Conservation (phyloP, 2,329 filamentous ascomycete genomes). For the Aspergillus flavus region DNA sequence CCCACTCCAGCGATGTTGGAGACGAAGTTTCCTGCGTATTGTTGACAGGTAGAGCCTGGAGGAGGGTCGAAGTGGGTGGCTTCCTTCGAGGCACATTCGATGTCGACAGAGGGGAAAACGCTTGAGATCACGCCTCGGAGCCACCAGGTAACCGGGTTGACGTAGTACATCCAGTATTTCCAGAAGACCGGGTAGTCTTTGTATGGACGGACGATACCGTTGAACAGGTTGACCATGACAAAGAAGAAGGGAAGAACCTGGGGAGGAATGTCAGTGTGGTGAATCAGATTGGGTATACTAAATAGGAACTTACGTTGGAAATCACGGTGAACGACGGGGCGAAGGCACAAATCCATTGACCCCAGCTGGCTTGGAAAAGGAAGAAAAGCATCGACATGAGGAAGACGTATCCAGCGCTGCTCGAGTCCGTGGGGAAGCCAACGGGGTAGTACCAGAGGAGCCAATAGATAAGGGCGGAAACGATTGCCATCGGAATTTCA, state of each 20-base stretch:
- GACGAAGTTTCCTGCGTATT: constrained; percentile 66
- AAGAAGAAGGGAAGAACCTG: constrained; percentile 76
- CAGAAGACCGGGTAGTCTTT: constrained; percentile 67
- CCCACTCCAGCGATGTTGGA: constrained; percentile 52
- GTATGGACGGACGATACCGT: constrained; percentile 75
- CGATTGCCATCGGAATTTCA: constrained; percentile 71
- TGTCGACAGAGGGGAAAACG: constrained; percentile 56
- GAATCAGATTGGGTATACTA: background rate
- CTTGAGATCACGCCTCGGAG: constrained; percentile 70
- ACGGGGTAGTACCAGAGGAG: constrained; percentile 76
- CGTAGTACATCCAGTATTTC: constrained; percentile 70
- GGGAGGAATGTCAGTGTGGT: background rate
- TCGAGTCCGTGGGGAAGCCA: constrained; percentile 67
- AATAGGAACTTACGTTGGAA: constrained; percentile 54
- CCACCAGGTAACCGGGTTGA: constrained; percentile 72
- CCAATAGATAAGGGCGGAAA: constrained; percentile 69
- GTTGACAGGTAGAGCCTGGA: constrained; percentile 62
- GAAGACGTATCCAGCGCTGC: constrained; percentile 73
- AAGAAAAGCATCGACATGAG: constrained; percentile 78
- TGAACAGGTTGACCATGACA: constrained; percentile 75
- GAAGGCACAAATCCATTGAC: constrained; percentile 83
- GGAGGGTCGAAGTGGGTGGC: constrained; percentile 68
- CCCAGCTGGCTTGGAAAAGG: constrained; percentile 74
- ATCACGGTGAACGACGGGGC: constrained; percentile 79
- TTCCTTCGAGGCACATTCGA: constrained; percentile 60